Evolutionary conservation across 768 basidiomycete species (phyloP).

Genomic region (Kwoniella dendrophila): DNA sequence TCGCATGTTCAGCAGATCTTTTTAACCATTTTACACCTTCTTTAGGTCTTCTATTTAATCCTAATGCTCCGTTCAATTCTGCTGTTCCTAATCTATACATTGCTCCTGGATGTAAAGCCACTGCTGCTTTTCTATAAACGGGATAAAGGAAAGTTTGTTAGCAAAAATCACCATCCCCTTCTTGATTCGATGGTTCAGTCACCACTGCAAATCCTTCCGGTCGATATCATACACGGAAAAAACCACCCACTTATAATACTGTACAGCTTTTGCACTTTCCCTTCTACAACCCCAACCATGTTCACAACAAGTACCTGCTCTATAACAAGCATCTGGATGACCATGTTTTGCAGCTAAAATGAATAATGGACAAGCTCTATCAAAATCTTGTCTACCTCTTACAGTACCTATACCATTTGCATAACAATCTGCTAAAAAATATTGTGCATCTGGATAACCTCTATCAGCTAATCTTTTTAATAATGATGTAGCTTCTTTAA

Average conservation of each 20-base stretch:
- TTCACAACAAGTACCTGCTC: constrained; percentile 96
- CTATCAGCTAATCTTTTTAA: constrained; percentile 90
- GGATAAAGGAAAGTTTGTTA: background rate
- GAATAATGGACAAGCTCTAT: constrained; percentile 93
- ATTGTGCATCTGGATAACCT: constrained; percentile 91
- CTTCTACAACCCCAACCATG: constrained; percentile 97
- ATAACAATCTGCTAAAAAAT: constrained; percentile 97
- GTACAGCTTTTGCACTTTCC: constrained; percentile 85
- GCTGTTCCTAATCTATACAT: constrained; percentile 96
- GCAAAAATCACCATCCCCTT: background rate
- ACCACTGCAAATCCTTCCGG: no score
- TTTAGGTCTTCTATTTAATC: constrained; percentile 79
- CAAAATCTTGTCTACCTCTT: constrained; percentile 90
- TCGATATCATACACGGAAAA: background rate
- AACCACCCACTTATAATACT: constrained; percentile 69
- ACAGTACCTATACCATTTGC: constrained; percentile 95
- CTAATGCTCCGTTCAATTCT: constrained; percentile 93
- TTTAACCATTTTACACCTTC: constrained; percentile 99
- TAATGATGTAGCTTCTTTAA: constrained; percentile 81
- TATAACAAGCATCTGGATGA: constrained; percentile 91
- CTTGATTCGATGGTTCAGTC: no score
- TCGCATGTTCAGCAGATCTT: constrained; percentile 82
- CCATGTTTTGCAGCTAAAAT: constrained; percentile 95
- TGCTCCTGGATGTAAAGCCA: constrained; percentile 86
- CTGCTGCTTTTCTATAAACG: constrained; percentile 72